Base-by-base conservation (phyloP, 2,329 filamentous ascomycete species). In the Arachnopeziza araneosa region DNA sequence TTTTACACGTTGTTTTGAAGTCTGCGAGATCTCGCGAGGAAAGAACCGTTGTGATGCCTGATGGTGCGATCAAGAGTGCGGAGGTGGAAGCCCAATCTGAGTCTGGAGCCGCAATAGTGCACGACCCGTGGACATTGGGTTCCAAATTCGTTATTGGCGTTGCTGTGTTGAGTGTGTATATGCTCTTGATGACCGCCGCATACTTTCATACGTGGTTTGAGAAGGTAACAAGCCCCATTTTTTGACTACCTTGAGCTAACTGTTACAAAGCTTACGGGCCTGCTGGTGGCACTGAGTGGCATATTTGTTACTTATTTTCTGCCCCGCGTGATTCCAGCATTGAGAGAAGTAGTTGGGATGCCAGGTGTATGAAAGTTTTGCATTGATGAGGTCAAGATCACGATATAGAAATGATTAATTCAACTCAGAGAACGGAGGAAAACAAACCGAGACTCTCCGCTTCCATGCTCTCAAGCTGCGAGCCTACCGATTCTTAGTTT, bases 161-260 rank as follows among this genome's bases (percentile, higher is more conserved):
- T 24, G 82, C 89, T 21, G 86, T 75, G 0, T 69, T 97, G 71
- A 91, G 88, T 71, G 83, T 87, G 78, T 98, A 95, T 91, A 99
- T 99, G 95, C 75, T 99, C 72, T 80, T 98, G 63, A 99, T 99
- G 95, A 99, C 95, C 50, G 93, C 93, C 2, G 93, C 96, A 49
- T 99, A 93, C 80, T 99, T 99, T 71, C 95, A 99, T 75, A 99
- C 95, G 0, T 98, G 93, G 93, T 87, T 96, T 69, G 95, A 99
- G 78, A 99, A 98, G 88, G 88, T 90, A 69, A 70, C 80, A 72
- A 56, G 24, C 21, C 24, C 10, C 21, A 32, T 6, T 2, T 32
- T 17, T 17, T 1, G n/a, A n/a, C 49, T 22, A 23, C 53, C 51
- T 2, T 7, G 14, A 22, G 55, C 54, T 63, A 57, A 67, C 54